Evolutionary conservation across 257 asterid species (phyloP).

Genomic region (Solanum tarijense): DNA sequence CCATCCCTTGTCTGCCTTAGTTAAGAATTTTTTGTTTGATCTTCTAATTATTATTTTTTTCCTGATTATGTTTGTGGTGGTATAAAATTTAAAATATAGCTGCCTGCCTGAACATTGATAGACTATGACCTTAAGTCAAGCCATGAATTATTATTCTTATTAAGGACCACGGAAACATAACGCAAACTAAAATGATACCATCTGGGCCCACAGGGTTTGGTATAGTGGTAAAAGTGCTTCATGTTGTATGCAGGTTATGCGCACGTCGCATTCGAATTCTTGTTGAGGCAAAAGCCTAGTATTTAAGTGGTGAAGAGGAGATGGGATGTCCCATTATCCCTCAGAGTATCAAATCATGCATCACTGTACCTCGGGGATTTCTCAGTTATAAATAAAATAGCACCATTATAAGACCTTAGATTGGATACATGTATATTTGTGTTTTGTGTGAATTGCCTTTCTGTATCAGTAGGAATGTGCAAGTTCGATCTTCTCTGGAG

Average conservation of each 20-base stretch:
- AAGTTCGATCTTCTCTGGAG: not conserved
- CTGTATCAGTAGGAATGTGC: not conserved
- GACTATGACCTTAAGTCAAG: not conserved
- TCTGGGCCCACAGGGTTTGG: not conserved
- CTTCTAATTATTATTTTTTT: not conserved
- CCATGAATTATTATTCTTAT: not conserved
- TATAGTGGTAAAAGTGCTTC: not conserved
- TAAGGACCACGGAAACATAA: not conserved
- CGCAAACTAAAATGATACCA: not conserved
- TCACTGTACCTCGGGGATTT: not conserved
- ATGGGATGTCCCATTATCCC: not conserved
- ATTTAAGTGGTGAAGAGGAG: not conserved
- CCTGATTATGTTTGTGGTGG: not conserved
- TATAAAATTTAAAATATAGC: not conserved
- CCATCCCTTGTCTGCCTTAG: not conserved
- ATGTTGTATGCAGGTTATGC: not conserved
- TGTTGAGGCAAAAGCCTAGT: not conserved
- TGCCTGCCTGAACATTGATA: not conserved
- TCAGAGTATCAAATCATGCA: not conserved
- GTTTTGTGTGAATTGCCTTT: not conserved
- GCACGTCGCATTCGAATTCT: not conserved
- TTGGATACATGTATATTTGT: not conserved
- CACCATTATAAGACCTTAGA: not conserved
- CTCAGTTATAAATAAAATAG: not conserved
- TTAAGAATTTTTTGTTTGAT: not conserved